phyloP scores from a whole-genome alignment of 148 eudicot genomes.

The Heliamphora exappendiculata region DNA sequence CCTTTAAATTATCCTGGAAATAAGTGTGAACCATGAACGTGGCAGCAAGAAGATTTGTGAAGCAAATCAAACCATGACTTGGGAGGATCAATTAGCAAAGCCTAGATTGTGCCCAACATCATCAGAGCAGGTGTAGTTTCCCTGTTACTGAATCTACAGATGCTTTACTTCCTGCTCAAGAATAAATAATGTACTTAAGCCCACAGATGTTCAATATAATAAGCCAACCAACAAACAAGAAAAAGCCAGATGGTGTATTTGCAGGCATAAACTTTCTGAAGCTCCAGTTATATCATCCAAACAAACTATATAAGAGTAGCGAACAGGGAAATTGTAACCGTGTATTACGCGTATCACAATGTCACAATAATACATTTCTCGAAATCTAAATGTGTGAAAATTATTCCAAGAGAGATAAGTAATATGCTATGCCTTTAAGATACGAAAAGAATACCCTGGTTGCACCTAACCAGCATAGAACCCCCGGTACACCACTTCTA shows the following conservation, averaged over 20 bases:
- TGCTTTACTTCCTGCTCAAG: constrained; percentile 33
- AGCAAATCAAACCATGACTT: not conserved
- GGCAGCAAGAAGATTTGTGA: not conserved
- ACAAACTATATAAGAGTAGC: not conserved
- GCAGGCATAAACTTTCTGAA: not conserved
- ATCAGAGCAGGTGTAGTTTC: constrained; percentile 38
- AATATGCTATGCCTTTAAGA: not conserved
- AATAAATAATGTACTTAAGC: not conserved
- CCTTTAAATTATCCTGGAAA: not conserved
- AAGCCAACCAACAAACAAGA: not conserved
- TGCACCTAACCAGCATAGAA: not conserved
- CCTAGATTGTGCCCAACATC: constrained; percentile 4
- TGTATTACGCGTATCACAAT: not conserved
- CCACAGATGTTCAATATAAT: not conserved
- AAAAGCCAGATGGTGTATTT: not conserved
- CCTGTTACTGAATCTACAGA: constrained; percentile 51
- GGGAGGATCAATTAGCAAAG: not conserved
- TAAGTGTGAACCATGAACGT: not conserved
- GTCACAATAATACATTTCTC: too few species aligned
- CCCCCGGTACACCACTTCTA: too few species aligned
- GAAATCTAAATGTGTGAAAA: not conserved
- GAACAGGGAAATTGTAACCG: not conserved
- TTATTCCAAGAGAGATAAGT: not conserved
- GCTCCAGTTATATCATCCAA: not conserved
- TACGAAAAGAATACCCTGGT: not conserved